These are phyloP conservation scores for Myriosclerotinia duriaeana DNA, from an alignment of 2,329 filamentous ascomycete species.

Conservation along the genomic window DNA sequence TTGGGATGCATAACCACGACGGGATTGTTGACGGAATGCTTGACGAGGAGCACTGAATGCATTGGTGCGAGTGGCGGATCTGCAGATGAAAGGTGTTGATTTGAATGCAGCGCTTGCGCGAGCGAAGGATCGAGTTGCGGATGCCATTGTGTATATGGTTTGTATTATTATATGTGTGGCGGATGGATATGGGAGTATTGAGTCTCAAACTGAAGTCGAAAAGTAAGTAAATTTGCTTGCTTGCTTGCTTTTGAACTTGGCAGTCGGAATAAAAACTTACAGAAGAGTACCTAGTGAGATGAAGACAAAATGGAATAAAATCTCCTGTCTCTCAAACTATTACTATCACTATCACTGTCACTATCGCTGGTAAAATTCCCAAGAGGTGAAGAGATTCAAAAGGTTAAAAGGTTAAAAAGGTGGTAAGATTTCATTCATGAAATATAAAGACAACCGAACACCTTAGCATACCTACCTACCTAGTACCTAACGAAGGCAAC, in stretches of 20 bases:
- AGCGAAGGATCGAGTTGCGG: conserved; percentile 42
- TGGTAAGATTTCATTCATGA: conserved; percentile 5
- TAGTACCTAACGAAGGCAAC: too few species aligned
- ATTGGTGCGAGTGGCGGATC: conserved; percentile 55
- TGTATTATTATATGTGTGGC: conserved; percentile 22
- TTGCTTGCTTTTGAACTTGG: background rate
- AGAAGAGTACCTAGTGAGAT: background rate
- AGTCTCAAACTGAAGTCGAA: background rate
- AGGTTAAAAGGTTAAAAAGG: background rate
- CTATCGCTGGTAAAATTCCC: background rate
- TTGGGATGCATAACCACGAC: conserved; percentile 77
- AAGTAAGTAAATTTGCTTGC: background rate
- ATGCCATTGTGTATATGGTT: conserved; percentile 21
- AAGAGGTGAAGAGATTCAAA: background rate
- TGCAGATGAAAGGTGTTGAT: conserved; percentile 48
- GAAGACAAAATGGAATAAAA: background rate
- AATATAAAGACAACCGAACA: too few species aligned
- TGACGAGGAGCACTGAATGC: conserved; percentile 62
- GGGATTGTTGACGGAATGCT: conserved; percentile 70
- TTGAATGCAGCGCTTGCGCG: conserved; percentile 41
- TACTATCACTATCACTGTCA: background rate
- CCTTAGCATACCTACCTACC: too few species aligned
- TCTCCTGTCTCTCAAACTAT: background rate
- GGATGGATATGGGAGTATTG: background rate
- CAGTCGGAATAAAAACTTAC: background rate